Base-by-base conservation (phyloP, 2,329 filamentous ascomycete genomes). In the Pseudogymnoascus sp. region DNA sequence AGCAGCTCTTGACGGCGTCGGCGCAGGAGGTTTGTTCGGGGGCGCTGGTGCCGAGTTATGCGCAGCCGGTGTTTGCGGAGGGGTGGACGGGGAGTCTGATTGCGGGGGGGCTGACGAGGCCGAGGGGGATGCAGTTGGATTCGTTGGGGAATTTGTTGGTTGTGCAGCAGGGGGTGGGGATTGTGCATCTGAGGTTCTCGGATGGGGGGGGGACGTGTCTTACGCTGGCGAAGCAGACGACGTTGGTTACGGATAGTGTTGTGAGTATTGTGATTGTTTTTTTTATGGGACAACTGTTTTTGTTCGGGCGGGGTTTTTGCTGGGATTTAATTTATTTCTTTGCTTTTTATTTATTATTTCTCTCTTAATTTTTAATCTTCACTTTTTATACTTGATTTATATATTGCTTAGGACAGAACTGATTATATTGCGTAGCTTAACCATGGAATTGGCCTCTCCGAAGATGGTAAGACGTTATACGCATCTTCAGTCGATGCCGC, bases 401-500 rank as follows among this genome's bases (percentile, higher is more conserved):
- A 19, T 31, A 8, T n/a, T 7, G 2, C 17, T n/a, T n/a, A 11
- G 33, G 26, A 40, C 3, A 23, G 7, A 9, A 40, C 11, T 64
- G 11, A 65, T 67, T 62, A 68, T 38, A 17, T 15, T n/a, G 6
- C 2, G 4, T 62, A 83, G 79, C 75, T 85, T 17, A 84, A 82
- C 68, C 83, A 86, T 67, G 82, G 82, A 40, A 76, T 86, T 61
- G 79, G 82, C 28, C 69, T 86, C 19, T 82, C 81, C 0, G 70
- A 73, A 3, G 80, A 86, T 71, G 80, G 81, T 62, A 78, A 74
- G 42, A 83, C 78, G 1, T 71, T 86, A 62, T 85, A 83, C 68
- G 82, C 81, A 15, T 90, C 87, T 0, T 82, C 80, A 1, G 71
- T 79, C 5, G 78, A 82, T 59, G 76, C 78, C n/a, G 85, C 89